phyloP scores from a whole-genome alignment of 306 rosid species.

The Psophocarpus tetragonolobus region DNA sequence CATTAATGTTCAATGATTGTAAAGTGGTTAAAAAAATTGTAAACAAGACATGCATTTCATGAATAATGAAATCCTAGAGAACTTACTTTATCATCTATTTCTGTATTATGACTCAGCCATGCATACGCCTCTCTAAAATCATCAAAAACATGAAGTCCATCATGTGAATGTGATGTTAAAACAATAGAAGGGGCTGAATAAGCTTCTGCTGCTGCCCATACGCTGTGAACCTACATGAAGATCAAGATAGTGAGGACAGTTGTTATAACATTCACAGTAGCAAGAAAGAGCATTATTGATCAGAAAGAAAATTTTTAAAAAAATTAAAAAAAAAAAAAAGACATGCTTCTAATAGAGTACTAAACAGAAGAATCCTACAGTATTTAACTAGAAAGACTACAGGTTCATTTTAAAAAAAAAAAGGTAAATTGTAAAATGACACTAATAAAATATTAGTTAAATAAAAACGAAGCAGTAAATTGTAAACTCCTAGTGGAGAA shows the following conservation, averaged over 20 bases:
- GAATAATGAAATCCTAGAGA: constrained; percentile 23
- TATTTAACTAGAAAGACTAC: constrained; percentile 12
- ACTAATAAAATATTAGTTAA: not conserved
- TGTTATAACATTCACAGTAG: not conserved
- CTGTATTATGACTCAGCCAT: constrained; percentile 99
- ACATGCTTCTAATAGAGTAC: constrained; percentile 1
- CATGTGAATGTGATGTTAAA: constrained; percentile 80
- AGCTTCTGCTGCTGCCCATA: constrained; percentile 99
- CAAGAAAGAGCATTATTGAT: not conserved
- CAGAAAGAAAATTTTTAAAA: not conserved
- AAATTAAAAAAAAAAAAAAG: not conserved
- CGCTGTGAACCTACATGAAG: constrained; percentile 85
- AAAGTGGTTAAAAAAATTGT: not conserved
- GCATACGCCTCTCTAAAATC: constrained; percentile 99
- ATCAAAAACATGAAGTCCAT: constrained; percentile 97
- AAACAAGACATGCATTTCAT: constrained; percentile 15
- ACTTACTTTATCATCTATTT: constrained; percentile 95
- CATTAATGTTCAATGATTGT: not conserved
- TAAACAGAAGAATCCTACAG: not conserved
- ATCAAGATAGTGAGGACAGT: constrained; percentile 19
- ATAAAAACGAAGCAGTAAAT: constrained; percentile 19
- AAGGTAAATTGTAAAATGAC: constrained; percentile 8
- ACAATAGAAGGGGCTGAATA: constrained; percentile 99
- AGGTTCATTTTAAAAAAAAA: not conserved
- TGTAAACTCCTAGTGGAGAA: constrained; percentile 3